Base-by-base conservation (phyloP, 441 rosid genomes). In the Aquilaria agallochum region DNA sequence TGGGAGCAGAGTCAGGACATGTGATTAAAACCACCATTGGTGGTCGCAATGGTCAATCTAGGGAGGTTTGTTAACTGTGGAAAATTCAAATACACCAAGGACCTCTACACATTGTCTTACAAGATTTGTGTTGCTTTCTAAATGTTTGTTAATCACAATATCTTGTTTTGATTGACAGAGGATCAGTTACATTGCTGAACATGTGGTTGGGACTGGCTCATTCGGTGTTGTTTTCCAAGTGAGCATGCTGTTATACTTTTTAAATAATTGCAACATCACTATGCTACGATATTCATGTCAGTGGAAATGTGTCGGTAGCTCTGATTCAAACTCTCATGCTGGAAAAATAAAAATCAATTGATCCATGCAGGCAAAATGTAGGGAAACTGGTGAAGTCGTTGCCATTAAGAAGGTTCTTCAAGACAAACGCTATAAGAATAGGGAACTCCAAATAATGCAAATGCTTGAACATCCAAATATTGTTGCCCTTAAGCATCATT, bases 361-460 rank as follows among this genome's bases (percentile, higher is more conserved):
- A 58, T 56, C 68, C 51, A 27, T 74, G 72, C 80, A 93, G 98
- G 98, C 98, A 31, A 94, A 90, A 77, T 94, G 98, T 74, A 86
- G 96, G 74, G 98, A 93, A 80, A 93, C 95, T 68, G 97, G 98
- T 69, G 98, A 93, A 63, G 73, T 85, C 57, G 92, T 93, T 58
- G 98, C 98, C 61, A 93, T 93, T 66, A 93, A 93, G 80, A 93
- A 93, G 83, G 98, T 93, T 80, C 87, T 93, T 58, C 97, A 94
- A 80, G 98, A 94, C 79, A 94, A 87, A 78, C 90, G 98, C 60
- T 94, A 94, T 75, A 94, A 94, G 87, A 94, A 94, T 66, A 80
- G 98, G 74, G 98, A 94, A 75, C 72, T 94, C 54, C 98, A 94
- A 74, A 94, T 94, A 65, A 94, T 90, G 96, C 93, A 90, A 78